These are phyloP conservation scores for Stenocarpella maydis DNA, from an alignment of 2,329 filamentous ascomycete genomes.

Conservation along the genomic window DNA sequence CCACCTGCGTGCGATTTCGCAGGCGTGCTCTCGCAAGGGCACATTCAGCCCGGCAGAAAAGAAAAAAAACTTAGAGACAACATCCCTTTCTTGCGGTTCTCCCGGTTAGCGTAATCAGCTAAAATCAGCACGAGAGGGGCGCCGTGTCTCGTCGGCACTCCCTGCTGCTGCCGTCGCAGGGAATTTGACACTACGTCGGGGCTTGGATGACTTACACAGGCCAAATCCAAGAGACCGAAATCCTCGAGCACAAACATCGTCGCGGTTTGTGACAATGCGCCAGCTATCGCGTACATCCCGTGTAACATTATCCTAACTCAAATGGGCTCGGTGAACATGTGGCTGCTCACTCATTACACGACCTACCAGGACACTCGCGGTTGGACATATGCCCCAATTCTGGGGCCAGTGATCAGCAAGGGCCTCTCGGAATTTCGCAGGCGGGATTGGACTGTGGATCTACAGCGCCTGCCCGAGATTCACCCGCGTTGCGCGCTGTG, in stretches of 20 bases:
- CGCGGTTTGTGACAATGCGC: conserved; percentile 6
- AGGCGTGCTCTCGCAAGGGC: neutral
- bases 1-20: neutral
- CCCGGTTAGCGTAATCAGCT: neutral
- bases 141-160: neutral
- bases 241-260: conserved; percentile 3
- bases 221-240: conserved; percentile 5
- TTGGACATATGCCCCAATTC: conserved; percentile 11
- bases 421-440: conserved; percentile 15
- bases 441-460: conserved; percentile 12
- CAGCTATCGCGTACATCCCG: neutral
- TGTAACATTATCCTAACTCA: conserved; percentile 9
- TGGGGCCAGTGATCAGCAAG: conserved; percentile 23
- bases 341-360: conserved; percentile 15
- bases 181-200: neutral
- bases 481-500: conserved; percentile 6
- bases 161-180: neutral
- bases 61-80: no score
- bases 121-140: neutral
- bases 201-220: neutral
- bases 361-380: conserved; percentile 9
- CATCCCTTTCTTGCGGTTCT: neutral
- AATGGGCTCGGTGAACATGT: conserved; percentile 27
- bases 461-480: conserved; percentile 7
- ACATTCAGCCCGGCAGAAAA: no score